Conservation (phyloP, 2,329 filamentous ascomycete species). For the Chaetomiaceae sp. region DNA sequence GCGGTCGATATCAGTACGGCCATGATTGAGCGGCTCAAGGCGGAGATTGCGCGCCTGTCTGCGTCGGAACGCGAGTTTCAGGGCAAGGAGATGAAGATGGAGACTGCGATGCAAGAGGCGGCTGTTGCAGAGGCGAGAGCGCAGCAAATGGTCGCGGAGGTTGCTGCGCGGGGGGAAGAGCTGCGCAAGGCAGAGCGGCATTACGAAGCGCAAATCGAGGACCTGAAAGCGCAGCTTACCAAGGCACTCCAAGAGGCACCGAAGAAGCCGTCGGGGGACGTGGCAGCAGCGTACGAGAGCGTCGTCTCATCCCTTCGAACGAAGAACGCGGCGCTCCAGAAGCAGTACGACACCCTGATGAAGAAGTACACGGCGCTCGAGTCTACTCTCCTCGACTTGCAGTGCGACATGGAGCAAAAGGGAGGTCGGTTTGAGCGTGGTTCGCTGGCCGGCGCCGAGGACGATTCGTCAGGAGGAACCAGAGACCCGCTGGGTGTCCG, state of each 20-base stretch:
- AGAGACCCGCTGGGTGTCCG: conserved; percentile 35
- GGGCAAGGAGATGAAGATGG: conserved; percentile 57
- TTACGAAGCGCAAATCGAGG: conserved; percentile 47
- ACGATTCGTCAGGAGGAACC: conserved; percentile 36
- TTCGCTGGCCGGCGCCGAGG: conserved; percentile 30
- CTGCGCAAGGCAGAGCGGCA: conserved; percentile 39
- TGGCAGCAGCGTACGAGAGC: conserved; percentile 39
- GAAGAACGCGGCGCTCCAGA: conserved; percentile 51
- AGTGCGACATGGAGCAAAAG: conserved; percentile 32
- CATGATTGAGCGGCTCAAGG: conserved; percentile 56
- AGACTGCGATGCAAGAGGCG: conserved; percentile 53
- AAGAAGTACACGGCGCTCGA: conserved; percentile 51
- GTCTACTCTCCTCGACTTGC: conserved; percentile 46
- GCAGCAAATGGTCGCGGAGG: conserved; percentile 54
- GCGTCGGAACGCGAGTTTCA: conserved; percentile 59
- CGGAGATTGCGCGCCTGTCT: conserved; percentile 57
- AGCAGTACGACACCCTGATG: conserved; percentile 46
- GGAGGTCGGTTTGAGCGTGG: background rate
- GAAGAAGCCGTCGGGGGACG: conserved; percentile 25
- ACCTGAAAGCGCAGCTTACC: conserved; percentile 43
- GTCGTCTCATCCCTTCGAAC: conserved; percentile 48
- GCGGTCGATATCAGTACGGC: conserved; percentile 57
- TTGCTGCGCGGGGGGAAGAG: conserved; percentile 49
- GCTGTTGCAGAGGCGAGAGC: conserved; percentile 56
- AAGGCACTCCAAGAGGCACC: conserved; percentile 31